Conservation (phyloP, 2,329 filamentous ascomycete species). For the Pseudogymnoascus sp. region DNA sequence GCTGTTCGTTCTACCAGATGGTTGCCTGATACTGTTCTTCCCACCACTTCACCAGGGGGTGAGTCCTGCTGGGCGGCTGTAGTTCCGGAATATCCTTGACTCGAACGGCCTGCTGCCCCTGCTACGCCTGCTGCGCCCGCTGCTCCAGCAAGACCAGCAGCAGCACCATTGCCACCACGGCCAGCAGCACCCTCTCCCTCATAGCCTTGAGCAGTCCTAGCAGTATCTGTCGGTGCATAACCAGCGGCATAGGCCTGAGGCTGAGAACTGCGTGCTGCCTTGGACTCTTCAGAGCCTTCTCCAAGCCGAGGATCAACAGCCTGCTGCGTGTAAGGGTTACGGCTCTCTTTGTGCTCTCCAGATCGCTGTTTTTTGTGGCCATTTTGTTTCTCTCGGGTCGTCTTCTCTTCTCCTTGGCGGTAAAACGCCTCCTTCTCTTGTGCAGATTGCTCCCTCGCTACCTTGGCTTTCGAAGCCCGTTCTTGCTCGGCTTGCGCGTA, state of each 20-base stretch:
- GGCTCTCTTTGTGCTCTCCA: not conserved
- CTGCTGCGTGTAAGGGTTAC: not conserved
- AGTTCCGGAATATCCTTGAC: too few relatives aligned
- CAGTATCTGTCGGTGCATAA: not conserved
- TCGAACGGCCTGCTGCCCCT: not conserved
- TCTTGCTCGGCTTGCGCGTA: not conserved
- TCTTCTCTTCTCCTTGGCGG: not conserved
- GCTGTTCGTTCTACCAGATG: not conserved
- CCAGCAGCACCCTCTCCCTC: not conserved
- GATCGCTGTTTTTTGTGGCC: not conserved
- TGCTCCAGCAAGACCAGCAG: not conserved
- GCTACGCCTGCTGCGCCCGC: not conserved
- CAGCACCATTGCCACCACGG: not conserved
- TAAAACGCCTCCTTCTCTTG: not conserved
- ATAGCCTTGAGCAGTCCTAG: not conserved
- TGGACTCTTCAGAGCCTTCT: not conserved
- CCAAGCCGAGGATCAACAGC: slow-evolving; percentile 9
- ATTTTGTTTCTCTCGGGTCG: not conserved
- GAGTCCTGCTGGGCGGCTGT: not conserved
- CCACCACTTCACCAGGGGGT: not conserved
- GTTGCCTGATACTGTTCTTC: not conserved
- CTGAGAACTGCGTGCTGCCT: slow-evolving; percentile 22
- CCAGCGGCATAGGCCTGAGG: not conserved
- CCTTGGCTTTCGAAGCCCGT: not conserved
- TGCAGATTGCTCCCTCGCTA: not conserved